Evolutionary conservation across 2,329 filamentous ascomycete genomes (phyloP), one percentile per base, ranked within the genome.

Genomic region (Hymenoscyphus repandus): DNA sequence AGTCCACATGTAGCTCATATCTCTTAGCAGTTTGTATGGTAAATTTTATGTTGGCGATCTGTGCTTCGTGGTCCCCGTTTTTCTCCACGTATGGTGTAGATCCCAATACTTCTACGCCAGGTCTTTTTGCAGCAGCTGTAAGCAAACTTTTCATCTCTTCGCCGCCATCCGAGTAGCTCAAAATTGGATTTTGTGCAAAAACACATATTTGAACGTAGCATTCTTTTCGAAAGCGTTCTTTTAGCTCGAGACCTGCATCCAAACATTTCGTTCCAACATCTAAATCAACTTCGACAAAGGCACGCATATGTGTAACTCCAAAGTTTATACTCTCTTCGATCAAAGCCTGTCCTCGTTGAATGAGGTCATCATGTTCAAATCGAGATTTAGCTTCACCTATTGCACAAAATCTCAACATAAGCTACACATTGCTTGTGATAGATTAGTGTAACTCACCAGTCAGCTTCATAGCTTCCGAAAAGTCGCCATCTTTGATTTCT

Each of bases 31-130:
- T 70, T 1, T 72, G 68, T 36, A 85, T 69, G 13, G 85, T 79
- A 79, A 81, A 88, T 15, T 76, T 69, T 15, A 87, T 77, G 59
- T 88, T 89, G 44, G 64, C 62, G 47, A 74, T 69, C 52, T 75
- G 73, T 9, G 68, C 65, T 17, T 69, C 60, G 22, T 72, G 39
- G 5, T 54, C 49, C 34, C 50, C 52, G 40, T 52, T 72, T 5
- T 69, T 63, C 65, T 90, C 86, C 1, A 88, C 84, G 59, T 89
- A 89, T 0, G 85, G 85, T 1, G 85, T 86, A 45, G 79, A 82
- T 2, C 85, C 85, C 17, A 89, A 60, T 0, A 75, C 84, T 38
- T 80, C 79, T 1, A 88, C 74, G 2, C 65, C 69, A 2, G 65
- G 64, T 13, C 60, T 66, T 4, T 62, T 58, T 5, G 77, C 64